These are phyloP conservation scores for Hemisphaericaspora nanyangensis DNA, from an alignment of 805 yeast genomes.

Conservation along the genomic window DNA sequence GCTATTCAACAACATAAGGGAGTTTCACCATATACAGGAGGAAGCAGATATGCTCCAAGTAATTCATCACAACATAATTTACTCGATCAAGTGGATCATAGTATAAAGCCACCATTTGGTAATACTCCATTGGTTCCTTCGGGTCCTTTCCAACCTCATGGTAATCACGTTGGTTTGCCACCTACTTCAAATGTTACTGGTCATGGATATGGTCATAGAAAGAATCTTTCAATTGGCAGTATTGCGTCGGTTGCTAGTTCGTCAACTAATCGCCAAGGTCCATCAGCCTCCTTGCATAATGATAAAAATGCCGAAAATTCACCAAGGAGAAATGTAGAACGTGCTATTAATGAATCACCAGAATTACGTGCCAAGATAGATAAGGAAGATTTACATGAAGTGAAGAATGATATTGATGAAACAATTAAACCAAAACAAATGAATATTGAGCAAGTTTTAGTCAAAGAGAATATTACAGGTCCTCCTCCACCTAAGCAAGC, in stretches of 20 bases:
- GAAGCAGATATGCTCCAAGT: slow-evolving; percentile 2
- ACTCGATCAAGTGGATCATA: not conserved
- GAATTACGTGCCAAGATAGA: slow-evolving; percentile 4
- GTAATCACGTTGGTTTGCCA: too few relatives aligned
- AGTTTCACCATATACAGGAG: not conserved
- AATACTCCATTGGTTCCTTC: too few relatives aligned
- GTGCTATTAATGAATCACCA: slow-evolving; percentile 14
- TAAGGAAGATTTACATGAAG: not conserved
- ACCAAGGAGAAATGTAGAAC: too few relatives aligned
- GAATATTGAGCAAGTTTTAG: not conserved
- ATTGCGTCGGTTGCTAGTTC: too few relatives aligned
- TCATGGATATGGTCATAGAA: too few relatives aligned
- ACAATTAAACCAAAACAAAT: not conserved
- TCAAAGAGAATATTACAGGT: not conserved
- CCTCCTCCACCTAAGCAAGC: not conserved
- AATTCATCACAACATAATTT: slow-evolving; percentile 3
- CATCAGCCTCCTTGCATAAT: too few relatives aligned
- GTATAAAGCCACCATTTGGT: too few relatives aligned
- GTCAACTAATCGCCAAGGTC: too few relatives aligned
- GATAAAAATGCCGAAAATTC: too few relatives aligned
- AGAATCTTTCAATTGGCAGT: too few relatives aligned
- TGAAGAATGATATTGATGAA: not conserved
- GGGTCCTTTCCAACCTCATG: too few relatives aligned
- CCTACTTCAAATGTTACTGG: too few relatives aligned
- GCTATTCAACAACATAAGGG: not conserved